A percentile compares a stretch with the other conserved stretches of the same genome.
These are phyloP conservation scores for Hyparrhenia diplandra DNA, from an alignment of 176 grass and related monocot species.

Conservation along the genomic window DNA sequence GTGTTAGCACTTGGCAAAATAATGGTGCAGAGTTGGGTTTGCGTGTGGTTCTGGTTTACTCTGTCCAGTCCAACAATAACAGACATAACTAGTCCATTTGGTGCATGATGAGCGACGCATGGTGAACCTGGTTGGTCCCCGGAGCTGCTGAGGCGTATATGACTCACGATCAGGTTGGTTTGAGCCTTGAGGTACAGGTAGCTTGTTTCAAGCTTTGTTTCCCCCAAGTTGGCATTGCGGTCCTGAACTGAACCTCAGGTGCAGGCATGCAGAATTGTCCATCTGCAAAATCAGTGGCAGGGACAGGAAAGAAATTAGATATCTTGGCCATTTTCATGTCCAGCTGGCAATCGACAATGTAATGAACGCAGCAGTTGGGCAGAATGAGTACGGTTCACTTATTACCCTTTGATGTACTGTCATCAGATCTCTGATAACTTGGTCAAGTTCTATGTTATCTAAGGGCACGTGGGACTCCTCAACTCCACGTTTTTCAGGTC, in stretches of 20 bases:
- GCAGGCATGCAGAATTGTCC: not conserved
- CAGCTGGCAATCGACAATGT: not conserved
- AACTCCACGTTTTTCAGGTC: not conserved
- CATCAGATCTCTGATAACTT: not conserved
- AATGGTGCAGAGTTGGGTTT: slow-evolving; percentile 15
- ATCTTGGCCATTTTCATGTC: not conserved
- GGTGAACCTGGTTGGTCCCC: not conserved
- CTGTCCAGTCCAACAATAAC: slow-evolving; percentile 13
- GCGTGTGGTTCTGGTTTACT: slow-evolving; percentile 13
- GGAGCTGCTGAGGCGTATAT: not conserved
- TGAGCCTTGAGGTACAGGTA: not conserved
- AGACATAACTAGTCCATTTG: not conserved
- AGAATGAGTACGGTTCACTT: not conserved
- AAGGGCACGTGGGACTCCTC: not conserved
- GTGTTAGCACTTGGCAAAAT: slow-evolving; percentile 7
- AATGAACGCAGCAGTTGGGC: not conserved
- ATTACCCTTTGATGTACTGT: not conserved
- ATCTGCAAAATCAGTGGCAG: not conserved
- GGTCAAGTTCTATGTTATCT: not conserved
- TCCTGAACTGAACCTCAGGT: not conserved
- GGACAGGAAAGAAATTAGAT: not conserved
- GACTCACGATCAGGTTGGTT: not conserved
- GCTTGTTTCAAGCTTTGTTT: not conserved
- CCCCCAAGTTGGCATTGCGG: not conserved
- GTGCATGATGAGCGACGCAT: not conserved